Conservation (phyloP, 2,329 filamentous ascomycete genomes). For the Eutypella sp. region DNA sequence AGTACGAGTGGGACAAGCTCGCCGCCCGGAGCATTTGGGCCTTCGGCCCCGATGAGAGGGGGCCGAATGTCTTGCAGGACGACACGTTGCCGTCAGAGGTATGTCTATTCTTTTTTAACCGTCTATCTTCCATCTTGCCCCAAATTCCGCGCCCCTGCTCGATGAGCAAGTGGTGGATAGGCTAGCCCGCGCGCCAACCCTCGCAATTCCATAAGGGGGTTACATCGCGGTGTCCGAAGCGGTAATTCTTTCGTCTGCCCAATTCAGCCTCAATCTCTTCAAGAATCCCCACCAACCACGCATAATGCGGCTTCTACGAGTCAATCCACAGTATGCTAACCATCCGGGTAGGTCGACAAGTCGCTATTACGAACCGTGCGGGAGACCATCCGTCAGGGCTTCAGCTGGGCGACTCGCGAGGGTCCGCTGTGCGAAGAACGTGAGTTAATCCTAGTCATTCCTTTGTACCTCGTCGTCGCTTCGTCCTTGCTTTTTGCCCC, state of each 20-base stretch:
- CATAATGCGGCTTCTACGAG: no score
- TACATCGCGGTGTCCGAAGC: conserved; percentile 17
- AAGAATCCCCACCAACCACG: conserved; percentile 13
- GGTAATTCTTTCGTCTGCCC: conserved; percentile 12
- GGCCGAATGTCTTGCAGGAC: conserved; percentile 93
- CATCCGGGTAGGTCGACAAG: conserved; percentile 68
- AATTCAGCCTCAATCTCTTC: conserved; percentile 18
- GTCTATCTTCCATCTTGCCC: conserved; percentile 6
- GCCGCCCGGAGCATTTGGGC: conserved; percentile 96
- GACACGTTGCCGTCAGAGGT: conserved; percentile 89
- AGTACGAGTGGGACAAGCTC: conserved; percentile 93
- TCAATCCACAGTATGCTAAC: conserved; percentile 21
- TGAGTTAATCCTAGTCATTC: no score
- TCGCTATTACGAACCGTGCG: conserved; percentile 81
- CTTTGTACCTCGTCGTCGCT: no score
- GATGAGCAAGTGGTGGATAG: no score
- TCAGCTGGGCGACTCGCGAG: conserved; percentile 93
- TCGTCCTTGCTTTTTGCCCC: no score
- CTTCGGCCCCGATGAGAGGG: conserved; percentile 91
- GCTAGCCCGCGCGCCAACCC: no score
- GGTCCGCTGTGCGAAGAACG: conserved; percentile 96
- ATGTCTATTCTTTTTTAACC: conserved; percentile 27
- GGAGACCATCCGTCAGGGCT: conserved; percentile 91
- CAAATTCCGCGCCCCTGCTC: no score
- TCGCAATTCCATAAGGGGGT: no score